Evolutionary conservation across 257 asterid genomes (phyloP).

Genomic region (Ilex aquifolium): DNA sequence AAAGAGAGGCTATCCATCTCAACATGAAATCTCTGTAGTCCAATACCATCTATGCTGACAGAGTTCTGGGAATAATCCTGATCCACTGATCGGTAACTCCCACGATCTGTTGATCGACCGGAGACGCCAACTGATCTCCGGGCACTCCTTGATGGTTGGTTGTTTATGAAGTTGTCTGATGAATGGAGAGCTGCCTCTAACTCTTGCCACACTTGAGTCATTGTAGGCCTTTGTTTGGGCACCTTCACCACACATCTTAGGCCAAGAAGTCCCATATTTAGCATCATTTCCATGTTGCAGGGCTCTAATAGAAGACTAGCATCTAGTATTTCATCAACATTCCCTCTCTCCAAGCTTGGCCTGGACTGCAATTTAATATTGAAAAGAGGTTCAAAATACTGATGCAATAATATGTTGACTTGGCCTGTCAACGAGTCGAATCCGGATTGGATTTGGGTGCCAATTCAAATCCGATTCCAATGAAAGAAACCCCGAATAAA

Average conservation of each 20-base stretch:
- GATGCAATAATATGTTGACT: neutral
- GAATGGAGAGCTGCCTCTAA: conserved; percentile 40
- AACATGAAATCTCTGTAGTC: conserved; percentile 54
- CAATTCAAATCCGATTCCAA: too few species aligned
- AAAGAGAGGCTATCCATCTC: conserved; percentile 34
- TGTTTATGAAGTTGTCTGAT: conserved; percentile 2
- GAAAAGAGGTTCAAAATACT: neutral
- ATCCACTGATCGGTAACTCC: neutral
- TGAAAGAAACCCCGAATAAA: too few species aligned
- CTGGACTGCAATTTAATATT: conserved; percentile 44
- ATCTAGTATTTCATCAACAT: conserved; percentile 51
- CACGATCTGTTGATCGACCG: neutral
- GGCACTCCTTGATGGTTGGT: conserved; percentile 8
- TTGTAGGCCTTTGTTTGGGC: conserved; percentile 72
- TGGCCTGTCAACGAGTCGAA: too few species aligned
- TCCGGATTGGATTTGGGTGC: too few species aligned
- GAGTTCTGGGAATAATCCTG: conserved; percentile 30
- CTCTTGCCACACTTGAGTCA: conserved; percentile 60
- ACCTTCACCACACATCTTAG: conserved; percentile 51
- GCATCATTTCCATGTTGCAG: conserved; percentile 58
- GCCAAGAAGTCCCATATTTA: conserved; percentile 59
- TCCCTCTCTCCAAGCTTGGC: conserved; percentile 52
- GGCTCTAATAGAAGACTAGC: conserved; percentile 45
- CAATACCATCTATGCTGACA: conserved; percentile 48
- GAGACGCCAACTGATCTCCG: neutral